Base-by-base conservation (phyloP, 23 red algal species). In the Chondrus crispus region DNA sequence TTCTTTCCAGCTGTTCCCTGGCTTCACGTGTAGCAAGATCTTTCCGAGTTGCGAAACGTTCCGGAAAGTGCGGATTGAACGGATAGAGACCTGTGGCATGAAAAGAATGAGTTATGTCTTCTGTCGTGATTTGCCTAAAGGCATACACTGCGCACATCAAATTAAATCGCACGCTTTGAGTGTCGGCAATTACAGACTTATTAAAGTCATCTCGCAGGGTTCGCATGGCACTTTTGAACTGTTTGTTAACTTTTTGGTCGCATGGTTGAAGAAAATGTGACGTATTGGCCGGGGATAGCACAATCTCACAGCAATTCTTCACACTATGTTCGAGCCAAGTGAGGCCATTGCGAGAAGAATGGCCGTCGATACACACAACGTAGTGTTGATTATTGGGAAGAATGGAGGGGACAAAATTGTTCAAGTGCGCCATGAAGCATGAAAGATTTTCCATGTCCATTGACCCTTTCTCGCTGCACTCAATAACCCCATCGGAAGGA, bases 191-290 rank as follows among this genome's bases (percentile, higher is more conserved):
- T 10, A n/a, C 46, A 33, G 29, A 2, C 30, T 16, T 2, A n/a
- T 39, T 36, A 12, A 83, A 60, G 10, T 2, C 29, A 36, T 83
- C 79, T 62, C 13, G 46, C 20, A 62, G 32, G 11, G 12, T 13
- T 10, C 46, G 2, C 32, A 29, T 3, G 30, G 22, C 19, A n/a
- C 13, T 40, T 55, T 83, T 83, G 6, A 62, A 83, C n/a, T 26
- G 30, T 62, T 83, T 83, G 79, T 83, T 83, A 13, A 83, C 40
- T 55, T 0, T 0, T 38, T 55, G 30, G 36, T 83, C 2, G 33
- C 46, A 60, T 38, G 45, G 45, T 32, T 83, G 79, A 38, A 83
- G 79, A 19, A 83, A 58, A 39, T 83, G 79, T 55, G 46, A 55
- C 10, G 50, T 62, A 40, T 83, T 38, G 46, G 79, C 79, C 3